phyloP scores from a whole-genome alignment of 2,329 filamentous ascomycete genomes.

The Calonectria pteridis region DNA sequence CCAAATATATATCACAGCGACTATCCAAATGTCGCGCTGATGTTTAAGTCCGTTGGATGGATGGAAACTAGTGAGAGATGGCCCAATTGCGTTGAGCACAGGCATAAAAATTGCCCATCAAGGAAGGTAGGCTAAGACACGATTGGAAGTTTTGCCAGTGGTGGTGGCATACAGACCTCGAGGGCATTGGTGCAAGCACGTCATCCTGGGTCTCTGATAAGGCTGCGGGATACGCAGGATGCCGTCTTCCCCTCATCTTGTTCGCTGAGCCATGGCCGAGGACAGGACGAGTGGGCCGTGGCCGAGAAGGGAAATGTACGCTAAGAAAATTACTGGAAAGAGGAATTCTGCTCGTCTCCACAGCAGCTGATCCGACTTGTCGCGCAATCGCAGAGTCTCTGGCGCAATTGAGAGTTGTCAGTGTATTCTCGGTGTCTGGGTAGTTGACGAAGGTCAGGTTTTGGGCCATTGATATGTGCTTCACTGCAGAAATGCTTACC shows the following conservation, averaged over 20 bases:
- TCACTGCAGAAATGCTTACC: not conserved
- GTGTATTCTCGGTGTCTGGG: not conserved
- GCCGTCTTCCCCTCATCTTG: not conserved
- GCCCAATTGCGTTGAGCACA: not conserved
- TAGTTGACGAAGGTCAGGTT: not conserved
- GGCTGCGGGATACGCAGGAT: not conserved
- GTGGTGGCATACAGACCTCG: not conserved
- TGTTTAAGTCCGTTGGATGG: not conserved
- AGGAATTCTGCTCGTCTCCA: not conserved
- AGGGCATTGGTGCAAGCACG: not conserved
- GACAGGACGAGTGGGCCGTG: not conserved
- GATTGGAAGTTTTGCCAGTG: not conserved
- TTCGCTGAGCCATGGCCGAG: not conserved
- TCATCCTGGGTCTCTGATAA: not conserved
- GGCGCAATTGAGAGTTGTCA: not conserved
- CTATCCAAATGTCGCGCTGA: not conserved
- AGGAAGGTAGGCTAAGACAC: not conserved
- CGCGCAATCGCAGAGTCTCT: not conserved
- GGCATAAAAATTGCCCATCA: not conserved
- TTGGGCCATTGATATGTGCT: not conserved
- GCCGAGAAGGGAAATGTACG: not conserved
- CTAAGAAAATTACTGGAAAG: not conserved
- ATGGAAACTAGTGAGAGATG: not conserved
- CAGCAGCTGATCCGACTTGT: not conserved
- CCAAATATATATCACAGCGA: not conserved